phyloP scores from a whole-genome alignment of 2,329 filamentous ascomycete species.

The Amauroascus niger region DNA sequence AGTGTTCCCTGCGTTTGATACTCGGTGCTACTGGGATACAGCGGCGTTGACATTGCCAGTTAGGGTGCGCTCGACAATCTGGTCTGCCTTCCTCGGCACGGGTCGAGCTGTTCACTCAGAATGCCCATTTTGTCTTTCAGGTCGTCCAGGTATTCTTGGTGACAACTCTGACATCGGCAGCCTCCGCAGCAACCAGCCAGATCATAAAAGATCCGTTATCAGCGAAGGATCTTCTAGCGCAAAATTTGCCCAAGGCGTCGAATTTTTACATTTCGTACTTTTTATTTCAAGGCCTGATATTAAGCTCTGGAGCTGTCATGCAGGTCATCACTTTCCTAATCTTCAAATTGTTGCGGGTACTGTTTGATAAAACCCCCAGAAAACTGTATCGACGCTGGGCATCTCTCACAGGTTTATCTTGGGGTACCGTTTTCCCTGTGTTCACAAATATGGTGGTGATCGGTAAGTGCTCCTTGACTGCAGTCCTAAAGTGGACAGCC shows the following conservation, averaged over 20 bases:
- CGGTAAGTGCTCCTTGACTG: constrained; percentile 40
- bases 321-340: constrained; percentile 63
- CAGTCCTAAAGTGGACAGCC: too few species aligned
- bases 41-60: not conserved
- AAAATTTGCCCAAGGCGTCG: constrained; percentile 71
- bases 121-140: constrained; percentile 63
- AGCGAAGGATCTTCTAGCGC: constrained; percentile 57
- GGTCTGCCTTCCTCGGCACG: constrained; percentile 71
- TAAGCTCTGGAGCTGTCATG: constrained; percentile 62
- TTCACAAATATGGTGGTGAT: constrained; percentile 74
- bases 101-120: constrained; percentile 82
- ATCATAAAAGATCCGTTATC: constrained; percentile 56
- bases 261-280: constrained; percentile 97
- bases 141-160: constrained; percentile 87
- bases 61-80: constrained; percentile 64
- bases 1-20: constrained; percentile 23
- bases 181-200: constrained; percentile 57
- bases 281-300: constrained; percentile 74
- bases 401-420: constrained; percentile 62
- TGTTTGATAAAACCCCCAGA: constrained; percentile 64
- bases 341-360: constrained; percentile 61
- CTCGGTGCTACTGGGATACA: not conserved
- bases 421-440: constrained; percentile 74
- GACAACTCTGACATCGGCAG: constrained; percentile 71
- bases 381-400: constrained; percentile 68